phyloP scores from a whole-genome alignment of 495 filamentous ascomycete genomes.

The Astrocystis sublimbata region DNA sequence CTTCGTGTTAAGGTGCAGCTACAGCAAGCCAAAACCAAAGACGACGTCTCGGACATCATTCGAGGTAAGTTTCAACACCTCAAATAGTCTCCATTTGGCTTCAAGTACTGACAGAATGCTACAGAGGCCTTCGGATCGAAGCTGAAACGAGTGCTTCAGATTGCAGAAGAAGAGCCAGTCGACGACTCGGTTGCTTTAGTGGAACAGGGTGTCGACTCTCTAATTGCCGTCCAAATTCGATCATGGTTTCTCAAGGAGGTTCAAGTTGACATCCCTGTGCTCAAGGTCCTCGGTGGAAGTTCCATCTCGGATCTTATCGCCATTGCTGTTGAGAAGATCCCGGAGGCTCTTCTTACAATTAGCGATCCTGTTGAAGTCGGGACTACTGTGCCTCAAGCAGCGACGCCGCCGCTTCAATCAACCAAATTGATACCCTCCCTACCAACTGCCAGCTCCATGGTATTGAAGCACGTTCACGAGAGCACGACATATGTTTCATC shows the following conservation, averaged over 20 bases:
- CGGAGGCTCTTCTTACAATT: not conserved
- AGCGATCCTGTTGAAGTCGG: not conserved
- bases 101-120: not conserved
- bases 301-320: slow-evolving; percentile 27
- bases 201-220: slow-evolving; percentile 44
- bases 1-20: not conserved
- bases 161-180: not conserved
- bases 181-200: slow-evolving; percentile 5
- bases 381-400: not conserved
- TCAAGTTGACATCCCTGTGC: slow-evolving; percentile 44
- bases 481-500: not conserved
- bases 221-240: slow-evolving; percentile 43
- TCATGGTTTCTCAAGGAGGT: slow-evolving; percentile 42
- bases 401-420: not conserved
- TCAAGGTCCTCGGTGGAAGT: slow-evolving; percentile 46
- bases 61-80: not conserved
- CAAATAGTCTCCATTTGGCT: not conserved
- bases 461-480: not conserved
- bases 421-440: not conserved
- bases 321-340: not conserved
- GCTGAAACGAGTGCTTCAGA: not conserved
- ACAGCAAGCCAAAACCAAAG: not conserved
- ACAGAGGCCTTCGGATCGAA: not conserved
- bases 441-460: not conserved
- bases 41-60: not conserved